A percentile compares a stretch with the other conserved stretches of the same genome.
Conservation (phyloP, 805 yeast species). For the Starmerella riodocensis region DNA sequence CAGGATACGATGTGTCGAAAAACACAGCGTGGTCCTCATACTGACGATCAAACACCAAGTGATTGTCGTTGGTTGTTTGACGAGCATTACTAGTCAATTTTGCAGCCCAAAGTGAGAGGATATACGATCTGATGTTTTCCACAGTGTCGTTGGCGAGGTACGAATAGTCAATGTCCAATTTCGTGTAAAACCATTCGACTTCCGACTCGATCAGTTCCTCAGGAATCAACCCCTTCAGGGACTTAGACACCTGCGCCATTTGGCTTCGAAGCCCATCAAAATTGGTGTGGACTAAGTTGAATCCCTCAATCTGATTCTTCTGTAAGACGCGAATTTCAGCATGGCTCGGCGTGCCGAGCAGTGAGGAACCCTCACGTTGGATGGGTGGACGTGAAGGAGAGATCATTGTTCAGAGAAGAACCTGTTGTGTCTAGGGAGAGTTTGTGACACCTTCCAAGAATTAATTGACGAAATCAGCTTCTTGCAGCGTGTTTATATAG, state of each 20-base stretch:
- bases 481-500: background rate
- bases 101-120: constrained; percentile 81
- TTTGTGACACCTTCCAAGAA: background rate
- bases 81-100: constrained; percentile 79
- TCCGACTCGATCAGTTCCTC: constrained; percentile 74
- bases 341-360: constrained; percentile 24
- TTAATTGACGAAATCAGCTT: too few relatives aligned
- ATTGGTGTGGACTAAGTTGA: constrained; percentile 44
- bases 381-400: constrained; percentile 8
- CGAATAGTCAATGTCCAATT: constrained; percentile 80
- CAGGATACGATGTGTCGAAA: constrained; percentile 58
- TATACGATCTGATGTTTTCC: constrained; percentile 66
- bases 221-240: constrained; percentile 84
- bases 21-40: constrained; percentile 79
- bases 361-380: constrained; percentile 14
- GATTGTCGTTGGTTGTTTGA: constrained; percentile 30
- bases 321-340: constrained; percentile 20
- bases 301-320: constrained; percentile 34
- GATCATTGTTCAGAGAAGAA: too few relatives aligned
- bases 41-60: constrained; percentile 68
- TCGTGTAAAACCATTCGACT: constrained; percentile 77
- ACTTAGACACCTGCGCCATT: constrained; percentile 65
- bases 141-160: constrained; percentile 80
- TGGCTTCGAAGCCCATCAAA: constrained; percentile 75
- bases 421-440: background rate